A percentile compares a stretch with the other conserved stretches of the same genome.
Conservation (phyloP, 2,329 filamentous ascomycete species). For the Apiospora malaysiana region DNA sequence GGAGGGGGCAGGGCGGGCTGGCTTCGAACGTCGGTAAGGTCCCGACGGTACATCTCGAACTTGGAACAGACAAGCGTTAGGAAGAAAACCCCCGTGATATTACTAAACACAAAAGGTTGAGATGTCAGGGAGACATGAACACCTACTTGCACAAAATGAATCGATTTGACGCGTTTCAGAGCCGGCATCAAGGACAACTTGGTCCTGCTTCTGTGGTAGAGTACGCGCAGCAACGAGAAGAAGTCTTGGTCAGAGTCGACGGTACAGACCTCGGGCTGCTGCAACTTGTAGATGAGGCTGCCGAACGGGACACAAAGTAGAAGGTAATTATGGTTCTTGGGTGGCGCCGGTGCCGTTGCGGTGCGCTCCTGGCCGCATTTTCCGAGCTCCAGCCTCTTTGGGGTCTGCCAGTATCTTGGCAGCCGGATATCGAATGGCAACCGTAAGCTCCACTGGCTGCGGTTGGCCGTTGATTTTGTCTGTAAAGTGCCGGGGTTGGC, state of each 20-base stretch:
- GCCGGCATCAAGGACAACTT: background rate
- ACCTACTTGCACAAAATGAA: constrained; percentile 28
- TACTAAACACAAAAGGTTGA: too few relatives aligned
- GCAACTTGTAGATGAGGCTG: constrained; percentile 25
- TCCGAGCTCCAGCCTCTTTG: background rate
- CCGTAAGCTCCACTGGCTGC: background rate
- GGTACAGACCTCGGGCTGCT: constrained; percentile 31
- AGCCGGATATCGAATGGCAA: background rate
- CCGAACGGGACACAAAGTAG: constrained; percentile 30
- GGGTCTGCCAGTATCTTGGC: background rate
- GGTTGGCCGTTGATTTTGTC: background rate
- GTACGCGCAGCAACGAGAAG: constrained; percentile 27
- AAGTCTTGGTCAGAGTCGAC: constrained; percentile 32
- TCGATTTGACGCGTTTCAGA: constrained; percentile 25
- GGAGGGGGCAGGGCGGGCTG: constrained; percentile 27
- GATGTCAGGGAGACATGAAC: too few relatives aligned
- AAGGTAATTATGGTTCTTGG: constrained; percentile 27
- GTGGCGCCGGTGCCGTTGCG: background rate
- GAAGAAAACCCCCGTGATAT: too few relatives aligned
- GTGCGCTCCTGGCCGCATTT: background rate
- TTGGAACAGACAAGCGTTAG: too few relatives aligned
- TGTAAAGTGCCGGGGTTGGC: background rate
- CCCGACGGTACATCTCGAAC: constrained; percentile 30
- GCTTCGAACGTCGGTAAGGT: constrained; percentile 26
- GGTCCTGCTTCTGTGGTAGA: constrained; percentile 20